These are phyloP conservation scores for Seiridium cupressi DNA, from an alignment of 2,329 filamentous ascomycete genomes.

Conservation along the genomic window DNA sequence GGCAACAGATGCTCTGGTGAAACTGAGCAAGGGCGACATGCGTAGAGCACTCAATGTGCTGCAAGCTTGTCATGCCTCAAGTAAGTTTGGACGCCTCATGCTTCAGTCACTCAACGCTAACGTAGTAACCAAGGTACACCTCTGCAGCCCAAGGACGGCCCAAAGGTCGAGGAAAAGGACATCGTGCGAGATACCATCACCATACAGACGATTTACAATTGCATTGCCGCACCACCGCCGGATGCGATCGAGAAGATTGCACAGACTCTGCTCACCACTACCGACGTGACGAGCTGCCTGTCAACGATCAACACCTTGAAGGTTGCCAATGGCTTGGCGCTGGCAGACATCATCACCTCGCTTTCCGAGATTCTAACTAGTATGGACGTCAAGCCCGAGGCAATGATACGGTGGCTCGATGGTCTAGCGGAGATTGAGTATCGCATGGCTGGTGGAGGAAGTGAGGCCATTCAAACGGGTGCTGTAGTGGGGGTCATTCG, in stretches of 20 bases:
- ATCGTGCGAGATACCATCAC: slow-evolving; percentile 77
- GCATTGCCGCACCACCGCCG: slow-evolving; percentile 92
- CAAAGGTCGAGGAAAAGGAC: slow-evolving; percentile 60
- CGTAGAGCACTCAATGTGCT: slow-evolving; percentile 89
- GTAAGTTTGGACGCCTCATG: slow-evolving; percentile 43
- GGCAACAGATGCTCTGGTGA: slow-evolving; percentile 80
- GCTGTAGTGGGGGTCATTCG: slow-evolving; percentile 88
- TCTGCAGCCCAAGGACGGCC: slow-evolving; percentile 57
- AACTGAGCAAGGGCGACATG: slow-evolving; percentile 94
- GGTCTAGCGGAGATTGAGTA: slow-evolving; percentile 93
- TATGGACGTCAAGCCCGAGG: slow-evolving; percentile 81
- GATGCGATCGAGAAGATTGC: slow-evolving; percentile 83
- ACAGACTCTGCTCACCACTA: slow-evolving; percentile 76
- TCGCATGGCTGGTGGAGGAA: slow-evolving; percentile 81
- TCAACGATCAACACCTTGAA: slow-evolving; percentile 88
- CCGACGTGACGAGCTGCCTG: slow-evolving; percentile 86
- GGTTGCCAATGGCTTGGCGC: slow-evolving; percentile 76
- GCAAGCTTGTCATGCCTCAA: slow-evolving; percentile 94
- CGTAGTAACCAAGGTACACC: slow-evolving; percentile 57
- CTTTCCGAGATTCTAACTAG: slow-evolving; percentile 79
- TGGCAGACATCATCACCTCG: slow-evolving; percentile 91
- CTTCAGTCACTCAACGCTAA: neutral
- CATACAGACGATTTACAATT: slow-evolving; percentile 94
- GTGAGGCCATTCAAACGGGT: slow-evolving; percentile 86
- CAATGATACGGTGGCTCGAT: slow-evolving; percentile 87